phyloP scores from a whole-genome alignment of 2,329 filamentous ascomycete genomes.

The Ophiosphaerella herpotricha region DNA sequence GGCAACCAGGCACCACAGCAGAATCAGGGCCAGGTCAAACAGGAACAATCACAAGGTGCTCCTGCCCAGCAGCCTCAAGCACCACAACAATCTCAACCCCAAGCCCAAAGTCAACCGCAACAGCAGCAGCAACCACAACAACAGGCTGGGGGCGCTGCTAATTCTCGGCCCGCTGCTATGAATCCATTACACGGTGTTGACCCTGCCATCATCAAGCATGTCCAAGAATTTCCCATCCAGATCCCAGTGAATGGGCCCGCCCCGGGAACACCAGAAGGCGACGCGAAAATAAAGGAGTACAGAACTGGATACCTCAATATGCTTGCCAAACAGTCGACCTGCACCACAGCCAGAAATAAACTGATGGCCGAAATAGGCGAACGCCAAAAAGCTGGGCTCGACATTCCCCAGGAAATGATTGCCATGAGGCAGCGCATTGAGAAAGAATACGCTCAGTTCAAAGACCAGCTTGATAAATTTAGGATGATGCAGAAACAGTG shows the following conservation, averaged over 20 bases:
- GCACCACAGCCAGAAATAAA: constrained; percentile 30
- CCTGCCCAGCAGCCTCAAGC: constrained; percentile 14
- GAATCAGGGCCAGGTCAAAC: constrained; percentile 31
- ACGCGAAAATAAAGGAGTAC: constrained; percentile 43
- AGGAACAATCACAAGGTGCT: constrained; percentile 14
- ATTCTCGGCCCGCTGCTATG: constrained; percentile 7
- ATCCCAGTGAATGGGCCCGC: constrained; percentile 34
- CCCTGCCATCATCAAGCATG: constrained; percentile 44
- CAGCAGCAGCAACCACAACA: constrained; percentile 6
- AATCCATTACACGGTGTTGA: constrained; percentile 23
- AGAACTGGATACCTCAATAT: constrained; percentile 42
- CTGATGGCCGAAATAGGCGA: constrained; percentile 36
- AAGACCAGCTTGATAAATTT: constrained; percentile 43
- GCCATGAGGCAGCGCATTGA: constrained; percentile 33
- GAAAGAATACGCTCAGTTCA: constrained; percentile 34
- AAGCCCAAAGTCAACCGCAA: constrained; percentile 5
- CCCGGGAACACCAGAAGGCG: constrained; percentile 42
- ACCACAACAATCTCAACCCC: constrained; percentile 18
- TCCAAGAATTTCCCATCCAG: constrained; percentile 40
- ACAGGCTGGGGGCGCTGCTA: background rate
- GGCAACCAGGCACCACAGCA: constrained; percentile 35
- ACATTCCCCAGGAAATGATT: constrained; percentile 37
- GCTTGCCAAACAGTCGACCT: constrained; percentile 38
- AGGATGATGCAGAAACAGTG: constrained; percentile 39
- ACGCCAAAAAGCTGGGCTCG: constrained; percentile 37